Evolutionary conservation across 805 yeast genomes (phyloP).

Genomic region (Metschnikowia picachoensis): DNA sequence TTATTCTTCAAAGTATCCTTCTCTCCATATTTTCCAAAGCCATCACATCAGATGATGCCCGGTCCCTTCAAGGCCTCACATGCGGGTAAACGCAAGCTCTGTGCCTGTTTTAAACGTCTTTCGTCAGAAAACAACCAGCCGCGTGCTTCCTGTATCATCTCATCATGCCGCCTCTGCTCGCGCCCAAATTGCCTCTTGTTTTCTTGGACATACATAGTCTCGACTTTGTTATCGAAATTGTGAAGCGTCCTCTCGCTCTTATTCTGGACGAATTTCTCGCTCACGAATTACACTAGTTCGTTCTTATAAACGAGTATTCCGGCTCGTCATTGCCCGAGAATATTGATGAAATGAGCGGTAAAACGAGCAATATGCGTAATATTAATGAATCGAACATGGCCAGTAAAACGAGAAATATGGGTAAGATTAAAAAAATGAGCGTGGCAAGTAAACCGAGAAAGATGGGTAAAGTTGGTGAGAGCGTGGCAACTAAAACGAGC

Average conservation of each 20-base stretch:
- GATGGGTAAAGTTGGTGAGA: too few relatives aligned
- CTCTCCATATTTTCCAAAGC: too few relatives aligned
- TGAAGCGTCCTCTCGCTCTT: constrained; percentile 37
- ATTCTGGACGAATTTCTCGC: constrained; percentile 35
- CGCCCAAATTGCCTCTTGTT: constrained; percentile 54
- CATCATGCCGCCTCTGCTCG: constrained; percentile 56
- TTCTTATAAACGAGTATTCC: constrained; percentile 48
- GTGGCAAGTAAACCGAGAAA: too few relatives aligned
- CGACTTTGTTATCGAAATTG: constrained; percentile 64
- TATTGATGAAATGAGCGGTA: constrained; percentile 45
- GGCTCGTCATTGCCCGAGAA: constrained; percentile 45
- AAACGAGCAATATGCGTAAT: too few relatives aligned
- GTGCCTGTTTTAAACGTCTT: constrained; percentile 50
- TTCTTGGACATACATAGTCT: constrained; percentile 51
- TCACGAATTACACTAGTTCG: constrained; percentile 55
- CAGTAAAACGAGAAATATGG: too few relatives aligned
- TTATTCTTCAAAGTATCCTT: too few relatives aligned
- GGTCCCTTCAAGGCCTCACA: constrained; percentile 48
- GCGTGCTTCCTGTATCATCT: constrained; percentile 63
- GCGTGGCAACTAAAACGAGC: constrained; percentile 47
- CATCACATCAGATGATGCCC: constrained; percentile 29
- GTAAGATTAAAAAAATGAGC: too few relatives aligned
- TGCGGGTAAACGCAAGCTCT: constrained; percentile 45
- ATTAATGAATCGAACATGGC: too few relatives aligned
- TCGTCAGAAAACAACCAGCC: constrained; percentile 77